A percentile compares a stretch with the other conserved stretches of the same genome.
phyloP scores from a whole-genome alignment of 805 yeast species.

The Lachancea nothofagi region DNA sequence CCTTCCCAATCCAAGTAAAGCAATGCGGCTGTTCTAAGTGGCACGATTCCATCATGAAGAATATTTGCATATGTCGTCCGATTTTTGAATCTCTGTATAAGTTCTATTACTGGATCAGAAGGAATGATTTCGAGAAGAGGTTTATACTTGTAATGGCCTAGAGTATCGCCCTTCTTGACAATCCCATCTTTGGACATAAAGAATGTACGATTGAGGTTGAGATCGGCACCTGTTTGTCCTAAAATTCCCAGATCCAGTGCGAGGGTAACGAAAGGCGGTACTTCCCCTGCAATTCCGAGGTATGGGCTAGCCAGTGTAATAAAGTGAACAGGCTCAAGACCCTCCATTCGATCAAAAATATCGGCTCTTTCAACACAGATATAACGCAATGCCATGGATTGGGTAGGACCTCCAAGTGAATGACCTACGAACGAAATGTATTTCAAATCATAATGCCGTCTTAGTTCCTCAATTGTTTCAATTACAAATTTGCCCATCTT shows the following conservation, averaged over 20 bases:
- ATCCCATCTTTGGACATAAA: constrained; percentile 26
- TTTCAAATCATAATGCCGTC: constrained; percentile 38
- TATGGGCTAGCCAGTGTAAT: constrained; percentile 83
- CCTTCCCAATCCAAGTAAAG: constrained; percentile 84
- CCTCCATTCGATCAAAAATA: constrained; percentile 45
- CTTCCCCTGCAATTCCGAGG: constrained; percentile 81
- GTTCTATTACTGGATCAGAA: constrained; percentile 60
- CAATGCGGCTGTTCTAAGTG: constrained; percentile 82
- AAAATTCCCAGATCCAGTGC: constrained; percentile 83
- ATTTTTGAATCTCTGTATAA: constrained; percentile 56
- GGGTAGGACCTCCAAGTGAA: constrained; percentile 89
- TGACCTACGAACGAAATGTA: constrained; percentile 87
- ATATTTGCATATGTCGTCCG: constrained; percentile 88
- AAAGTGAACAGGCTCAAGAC: constrained; percentile 68
- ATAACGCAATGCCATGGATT: constrained; percentile 84
- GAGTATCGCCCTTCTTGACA: constrained; percentile 14
- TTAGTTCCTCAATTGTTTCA: constrained; percentile 42
- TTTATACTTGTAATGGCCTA: constrained; percentile 11
- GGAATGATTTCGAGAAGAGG: constrained; percentile 77
- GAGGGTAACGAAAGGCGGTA: constrained; percentile 76
- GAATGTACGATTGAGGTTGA: constrained; percentile 55
- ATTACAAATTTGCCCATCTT: constrained; percentile 68
- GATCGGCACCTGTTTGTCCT: constrained; percentile 90
- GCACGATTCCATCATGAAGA: constrained; percentile 92
- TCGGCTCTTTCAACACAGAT: constrained; percentile 55